Base-by-base conservation (phyloP, 2,329 filamentous ascomycete species). In the Chrysoporthe austroafricana region DNA sequence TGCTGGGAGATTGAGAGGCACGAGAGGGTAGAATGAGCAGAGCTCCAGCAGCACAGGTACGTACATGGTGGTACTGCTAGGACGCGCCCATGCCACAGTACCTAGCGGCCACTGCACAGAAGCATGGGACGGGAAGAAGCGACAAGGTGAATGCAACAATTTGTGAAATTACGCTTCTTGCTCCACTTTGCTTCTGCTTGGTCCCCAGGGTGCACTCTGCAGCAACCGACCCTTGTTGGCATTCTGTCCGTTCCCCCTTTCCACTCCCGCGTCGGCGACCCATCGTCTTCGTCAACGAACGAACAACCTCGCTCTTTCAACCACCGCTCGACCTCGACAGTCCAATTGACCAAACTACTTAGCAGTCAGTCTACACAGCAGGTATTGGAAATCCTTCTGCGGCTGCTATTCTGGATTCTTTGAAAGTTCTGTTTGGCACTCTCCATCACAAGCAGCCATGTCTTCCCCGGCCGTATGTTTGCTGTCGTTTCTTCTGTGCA, bases 401-500 rank as follows among this genome's bases (percentile, higher is more conserved):
- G 42, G 32, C 48, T 56, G 46, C 32, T 32, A 52, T 39, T 50
- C 42, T 63, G 48, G n/a, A 32, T 44, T 46, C 21, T 46, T 26
- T 46, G 21, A 60, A n/a, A 56, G 7, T 57, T 43, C 14, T 56
- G 50, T 57, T 57, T 63, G 39, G 62, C 44, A 57, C 57, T 46
- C 39, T 54, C 34, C 48, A 43, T 32, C 32, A 39, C 18, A 34
- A 18, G 44, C 62, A 46, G 52, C 62, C 62, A 76, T 76, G 74
- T 76, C 74, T 72, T 69, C 67, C 44, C 70, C 70, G 46, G 70
- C 70, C 58, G 70, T 71, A 71, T 52, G 70, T 71, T 66, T 69
- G 65, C 66, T 64, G 65, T 64, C 56, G 63, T 66, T 64, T 68
- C 63, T 57, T 57, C 48, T 44, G 60, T 63, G 54, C 54, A 54